Evolutionary conservation across 1,284 basidiomycete species (phyloP), one percentile per base, ranked within the genome.

Genomic region (Athelia sp.): DNA sequence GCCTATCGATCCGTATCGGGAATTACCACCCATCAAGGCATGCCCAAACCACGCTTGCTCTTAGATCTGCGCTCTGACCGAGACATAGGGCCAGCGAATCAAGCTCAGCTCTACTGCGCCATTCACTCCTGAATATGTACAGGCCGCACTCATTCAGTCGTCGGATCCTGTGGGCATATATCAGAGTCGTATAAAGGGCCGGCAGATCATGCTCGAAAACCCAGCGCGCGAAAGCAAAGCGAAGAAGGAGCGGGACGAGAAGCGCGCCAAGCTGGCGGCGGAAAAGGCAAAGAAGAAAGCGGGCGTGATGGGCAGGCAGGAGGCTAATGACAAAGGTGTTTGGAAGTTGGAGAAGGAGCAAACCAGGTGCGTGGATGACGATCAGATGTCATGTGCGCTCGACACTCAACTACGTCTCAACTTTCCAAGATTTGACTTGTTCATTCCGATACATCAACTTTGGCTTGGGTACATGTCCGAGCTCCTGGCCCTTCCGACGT

Each of bases 381-480:
- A n/a, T 36, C 22, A 36, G n/a, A 34, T 47, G 34, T 26, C 10
- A 8, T 32, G 34, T 36, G 11, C 15, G 24, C 31, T 36, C 15
- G 19, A n/a, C 19, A 49, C 45, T 13, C n/a, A 14, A 14, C 17
- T 29, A 49, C 43, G 21, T 46, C 18, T 34, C 31, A 49, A 31
- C 49, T 36, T 35, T 36, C 26, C 9, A 51, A 90, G 88, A 60
- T 93, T 83, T 58, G 69, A 75, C 1, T 62, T 83, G 3, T 88
- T 93, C 54, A 50, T 88, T 6, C 84, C 87, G 0, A 64, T 93
- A 31, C 84, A 92, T 62, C 76, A 75, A n/a, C 69, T 94, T n/a
- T 94, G 92, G 91, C 72, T 89, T 63, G 87, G 82, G 6, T 93
- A 94, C 63, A 90, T 93, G 80, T 84, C 86, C 1, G 91, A 93